These are phyloP conservation scores for Coleophoma cylindrospora DNA, from an alignment of 2,329 filamentous ascomycete genomes.

Conservation along the genomic window DNA sequence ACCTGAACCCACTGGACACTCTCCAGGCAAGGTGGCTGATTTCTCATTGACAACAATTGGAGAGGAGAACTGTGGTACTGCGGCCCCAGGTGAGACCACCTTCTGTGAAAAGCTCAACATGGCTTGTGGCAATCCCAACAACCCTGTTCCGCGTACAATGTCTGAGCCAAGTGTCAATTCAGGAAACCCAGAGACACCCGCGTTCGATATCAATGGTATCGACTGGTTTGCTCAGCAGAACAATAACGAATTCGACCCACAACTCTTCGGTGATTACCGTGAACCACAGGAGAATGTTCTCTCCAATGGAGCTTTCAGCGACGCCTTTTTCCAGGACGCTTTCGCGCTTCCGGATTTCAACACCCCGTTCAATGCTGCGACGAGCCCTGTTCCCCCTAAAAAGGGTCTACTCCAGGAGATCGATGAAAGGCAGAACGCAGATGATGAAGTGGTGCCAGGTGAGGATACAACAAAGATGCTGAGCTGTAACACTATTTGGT, in stretches of 20 bases:
- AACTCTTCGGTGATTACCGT: conserved; percentile 87
- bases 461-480: conserved; percentile 61
- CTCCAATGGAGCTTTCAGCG: conserved; percentile 67
- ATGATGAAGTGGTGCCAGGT: conserved; percentile 61
- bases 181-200: conserved; percentile 22
- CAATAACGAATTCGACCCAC: conserved; percentile 81
- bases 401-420: conserved; percentile 74
- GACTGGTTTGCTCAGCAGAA: conserved; percentile 79
- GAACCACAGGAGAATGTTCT: conserved; percentile 83
- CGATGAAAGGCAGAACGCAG: conserved; percentile 67
- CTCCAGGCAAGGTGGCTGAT: conserved; percentile 60
- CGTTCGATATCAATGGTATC: conserved; percentile 49
- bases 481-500: conserved; percentile 93
- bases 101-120: conserved; percentile 52
- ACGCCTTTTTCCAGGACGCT: conserved; percentile 63
- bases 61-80: conserved; percentile 48
- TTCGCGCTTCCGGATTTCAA: conserved; percentile 73
- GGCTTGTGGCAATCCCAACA: conserved; percentile 47
- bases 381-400: conserved; percentile 40
- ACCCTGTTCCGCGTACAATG: conserved; percentile 44
- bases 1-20: conserved; percentile 70
- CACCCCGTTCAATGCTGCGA: conserved; percentile 71
- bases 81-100: conserved; percentile 39
- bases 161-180: conserved; percentile 19
- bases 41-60: conserved; percentile 58